These are phyloP conservation scores for Tuber umbilicatum DNA, from an alignment of 495 filamentous ascomycete genomes.

Conservation along the genomic window DNA sequence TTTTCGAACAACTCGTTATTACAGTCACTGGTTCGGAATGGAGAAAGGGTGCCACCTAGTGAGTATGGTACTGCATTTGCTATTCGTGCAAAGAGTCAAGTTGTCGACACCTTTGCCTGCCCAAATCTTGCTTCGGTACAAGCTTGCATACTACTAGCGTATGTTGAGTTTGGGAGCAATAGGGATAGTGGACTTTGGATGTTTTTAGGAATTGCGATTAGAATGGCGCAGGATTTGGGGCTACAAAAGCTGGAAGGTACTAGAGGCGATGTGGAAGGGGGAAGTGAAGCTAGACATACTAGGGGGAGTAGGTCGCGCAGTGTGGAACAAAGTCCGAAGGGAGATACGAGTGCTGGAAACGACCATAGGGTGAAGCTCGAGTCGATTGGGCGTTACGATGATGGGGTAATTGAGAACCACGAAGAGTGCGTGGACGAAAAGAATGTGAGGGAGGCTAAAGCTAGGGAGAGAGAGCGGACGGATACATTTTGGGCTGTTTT, in stretches of 20 bases:
- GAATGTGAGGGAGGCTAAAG: slow-evolving; percentile 48
- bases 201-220: slow-evolving; percentile 76
- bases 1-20: slow-evolving; percentile 58
- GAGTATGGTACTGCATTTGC: slow-evolving; percentile 69
- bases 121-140: slow-evolving; percentile 74
- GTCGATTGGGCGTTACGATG: slow-evolving; percentile 8
- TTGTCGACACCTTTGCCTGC: slow-evolving; percentile 69
- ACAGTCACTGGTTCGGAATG: slow-evolving; percentile 47
- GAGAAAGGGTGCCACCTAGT: slow-evolving; percentile 47
- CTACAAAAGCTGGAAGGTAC: slow-evolving; percentile 67
- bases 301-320: slow-evolving; percentile 44
- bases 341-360: slow-evolving; percentile 42
- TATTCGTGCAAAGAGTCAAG: slow-evolving; percentile 64
- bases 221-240: slow-evolving; percentile 79
- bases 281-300: slow-evolving; percentile 56
- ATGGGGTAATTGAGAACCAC: slow-evolving; percentile 31
- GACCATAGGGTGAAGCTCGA: slow-evolving; percentile 22
- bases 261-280: slow-evolving; percentile 46
- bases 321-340: slow-evolving; percentile 16
- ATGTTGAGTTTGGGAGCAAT: slow-evolving; percentile 77
- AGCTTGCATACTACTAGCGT: slow-evolving; percentile 71
- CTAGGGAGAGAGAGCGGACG: slow-evolving; percentile 56
- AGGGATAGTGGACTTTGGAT: slow-evolving; percentile 86
- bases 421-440: slow-evolving; percentile 44
- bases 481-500: slow-evolving; percentile 84